Evolutionary conservation across 2,329 filamentous ascomycete genomes (phyloP).

Genomic region (Aspergillus quadrilineatus): DNA sequence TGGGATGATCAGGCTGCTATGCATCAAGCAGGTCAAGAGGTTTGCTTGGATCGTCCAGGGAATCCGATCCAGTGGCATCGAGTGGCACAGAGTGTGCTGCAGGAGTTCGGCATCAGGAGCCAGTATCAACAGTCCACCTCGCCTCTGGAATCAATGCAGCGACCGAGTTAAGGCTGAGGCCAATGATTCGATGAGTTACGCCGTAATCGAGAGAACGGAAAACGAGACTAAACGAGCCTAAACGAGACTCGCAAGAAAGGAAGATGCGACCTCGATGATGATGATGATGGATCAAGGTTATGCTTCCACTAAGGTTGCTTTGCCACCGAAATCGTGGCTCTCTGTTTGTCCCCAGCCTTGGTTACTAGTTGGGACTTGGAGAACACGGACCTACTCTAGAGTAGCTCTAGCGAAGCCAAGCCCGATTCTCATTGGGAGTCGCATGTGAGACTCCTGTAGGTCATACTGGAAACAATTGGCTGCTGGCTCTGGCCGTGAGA

Average conservation of each 20-base stretch:
- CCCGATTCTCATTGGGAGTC: neutral
- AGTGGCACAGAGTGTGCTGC: neutral
- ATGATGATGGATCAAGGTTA: neutral
- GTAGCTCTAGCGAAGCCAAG: conserved; percentile 9
- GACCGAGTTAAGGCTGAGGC: neutral
- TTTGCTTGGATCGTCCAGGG: neutral
- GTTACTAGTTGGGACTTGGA: conserved; percentile 13
- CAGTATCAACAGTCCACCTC: neutral
- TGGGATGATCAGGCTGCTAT: conserved; percentile 21
- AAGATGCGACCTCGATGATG: neutral
- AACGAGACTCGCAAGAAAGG: neutral
- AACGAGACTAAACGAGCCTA: neutral
- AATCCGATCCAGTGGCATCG: neutral
- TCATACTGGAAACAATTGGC: neutral
- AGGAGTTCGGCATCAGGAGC: neutral
- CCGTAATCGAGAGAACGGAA: neutral
- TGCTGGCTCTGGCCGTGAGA: neutral
- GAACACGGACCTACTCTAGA: conserved; percentile 16
- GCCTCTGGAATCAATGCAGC: neutral
- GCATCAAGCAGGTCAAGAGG: conserved; percentile 13
- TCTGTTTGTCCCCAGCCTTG: conserved; percentile 5
- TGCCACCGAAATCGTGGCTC: conserved; percentile 5
- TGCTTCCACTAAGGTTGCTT: neutral
- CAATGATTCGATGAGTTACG: neutral
- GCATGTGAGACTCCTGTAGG: conserved; percentile 4